Evolutionary conservation across 176 grass and related monocot genomes (phyloP).

Genomic region (Cenchrus purpureus): DNA sequence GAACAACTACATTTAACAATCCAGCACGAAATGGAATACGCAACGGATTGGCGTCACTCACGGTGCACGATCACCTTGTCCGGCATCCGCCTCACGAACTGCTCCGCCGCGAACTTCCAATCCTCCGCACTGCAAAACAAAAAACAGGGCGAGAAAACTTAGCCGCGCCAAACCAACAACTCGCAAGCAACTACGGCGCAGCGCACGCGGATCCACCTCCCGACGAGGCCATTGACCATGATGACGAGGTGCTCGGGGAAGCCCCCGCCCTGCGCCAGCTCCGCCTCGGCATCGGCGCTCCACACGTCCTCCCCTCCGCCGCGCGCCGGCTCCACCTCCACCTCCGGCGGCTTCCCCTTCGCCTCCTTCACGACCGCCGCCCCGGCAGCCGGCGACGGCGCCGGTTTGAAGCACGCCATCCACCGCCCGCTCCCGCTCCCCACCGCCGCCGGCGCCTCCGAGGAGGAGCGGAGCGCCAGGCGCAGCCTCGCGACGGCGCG

Average conservation of each 20-base stretch:
- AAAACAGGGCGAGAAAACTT: background rate
- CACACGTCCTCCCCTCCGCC: slow-evolving; percentile 84
- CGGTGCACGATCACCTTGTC: slow-evolving; percentile 93
- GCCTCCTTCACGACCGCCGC: slow-evolving; percentile 38
- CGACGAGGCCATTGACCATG: slow-evolving; percentile 99
- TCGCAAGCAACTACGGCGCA: background rate
- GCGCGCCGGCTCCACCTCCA: slow-evolving; percentile 65
- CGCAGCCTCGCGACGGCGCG: slow-evolving; percentile 47
- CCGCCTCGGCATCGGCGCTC: slow-evolving; percentile 61
- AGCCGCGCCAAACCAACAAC: slow-evolving; percentile 12
- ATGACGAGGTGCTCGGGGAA: slow-evolving; percentile 91
- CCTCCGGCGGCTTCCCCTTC: slow-evolving; percentile 55
- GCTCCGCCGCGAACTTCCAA: slow-evolving; percentile 90
- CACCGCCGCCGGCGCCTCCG: slow-evolving; percentile 12
- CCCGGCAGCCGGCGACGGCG: background rate
- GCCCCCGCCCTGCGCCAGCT: slow-evolving; percentile 58
- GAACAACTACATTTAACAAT: background rate
- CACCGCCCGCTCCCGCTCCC: slow-evolving; percentile 40
- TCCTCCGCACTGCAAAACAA: slow-evolving; percentile 67
- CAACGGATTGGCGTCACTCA: slow-evolving; percentile 55
- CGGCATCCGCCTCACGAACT: slow-evolving; percentile 81
- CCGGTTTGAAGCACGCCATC: slow-evolving; percentile 61
- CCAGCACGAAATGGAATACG: background rate
- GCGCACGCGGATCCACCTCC: slow-evolving; percentile 69
- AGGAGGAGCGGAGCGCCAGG: slow-evolving; percentile 42